Evolutionary conservation across 1,139 yeast genomes (phyloP), one percentile per base, ranked within the genome.

Genomic region (Sugiyamaella castrensis): DNA sequence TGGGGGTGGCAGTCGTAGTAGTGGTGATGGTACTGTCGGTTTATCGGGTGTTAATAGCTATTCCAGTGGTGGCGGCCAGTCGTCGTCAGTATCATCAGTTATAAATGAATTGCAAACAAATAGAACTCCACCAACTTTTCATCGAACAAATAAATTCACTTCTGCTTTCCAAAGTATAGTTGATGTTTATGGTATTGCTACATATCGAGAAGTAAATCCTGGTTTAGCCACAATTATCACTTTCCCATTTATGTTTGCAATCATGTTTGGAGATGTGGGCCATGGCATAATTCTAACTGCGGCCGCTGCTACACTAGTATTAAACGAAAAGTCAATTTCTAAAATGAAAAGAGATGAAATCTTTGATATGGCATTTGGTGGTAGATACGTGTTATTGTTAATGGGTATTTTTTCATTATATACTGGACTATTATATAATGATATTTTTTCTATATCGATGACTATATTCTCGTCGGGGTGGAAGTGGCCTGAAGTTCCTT

Each of bases 231-330:
- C 99, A 0, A 79, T 91, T 41, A 84, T 92, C 34, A 92, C 99
- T 0, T 92, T 92, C 72, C 99, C 99, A 10, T 92, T 94, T 69
- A 87, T 94, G 96, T 92, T 92, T 72, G 97, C 98, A 28, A 87
- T 92, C 60, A 92, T 92, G 99, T 92, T 92, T 75, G 99, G 99
- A 69, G 99, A 92, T 71, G 71, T 92, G 50, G 99, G 99, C 5
- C 99, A 92, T 69, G 99, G 98, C 19, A 74, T 88, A 50, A 77
- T 94, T 50, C 75, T 94, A 62, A 72, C 82, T 46, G 67, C 87
- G 57, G 91, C 88, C 10, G 95, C 95, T 9, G 66, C 80, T 29
- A 72, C 74, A 36, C 72, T 92, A 57, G 91, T 92, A 11, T 59
- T 77, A 40, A 84, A 84, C 62, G 98, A 92, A 69, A 71, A 71